These are phyloP conservation scores for Mycena vitilis DNA, from an alignment of 768 basidiomycete species.

Conservation along the genomic window DNA sequence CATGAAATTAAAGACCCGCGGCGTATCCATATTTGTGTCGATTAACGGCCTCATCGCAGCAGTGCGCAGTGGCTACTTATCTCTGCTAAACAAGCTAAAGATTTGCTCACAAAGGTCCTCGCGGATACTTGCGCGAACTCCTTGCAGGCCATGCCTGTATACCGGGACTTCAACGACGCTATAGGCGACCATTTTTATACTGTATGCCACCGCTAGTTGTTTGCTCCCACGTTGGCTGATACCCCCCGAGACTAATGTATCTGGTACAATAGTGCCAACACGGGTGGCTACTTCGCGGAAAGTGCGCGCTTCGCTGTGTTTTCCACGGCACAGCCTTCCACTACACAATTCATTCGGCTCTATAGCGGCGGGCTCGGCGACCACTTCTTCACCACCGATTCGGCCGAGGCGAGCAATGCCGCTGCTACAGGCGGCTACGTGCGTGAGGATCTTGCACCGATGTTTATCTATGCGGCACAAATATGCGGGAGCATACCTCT, in stretches of 20 bases:
- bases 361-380: not conserved
- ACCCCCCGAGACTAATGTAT: not conserved
- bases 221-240: not conserved
- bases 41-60: too few relatives aligned
- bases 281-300: not conserved
- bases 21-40: too few relatives aligned
- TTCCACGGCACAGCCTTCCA: not conserved
- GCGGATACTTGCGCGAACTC: not conserved
- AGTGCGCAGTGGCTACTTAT: too few relatives aligned
- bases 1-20: too few relatives aligned
- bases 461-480: slow-evolving; percentile 24
- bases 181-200: slow-evolving; percentile 6
- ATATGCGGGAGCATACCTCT: slow-evolving; percentile 27
- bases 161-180: not conserved
- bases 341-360: not conserved
- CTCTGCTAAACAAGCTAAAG: not conserved
- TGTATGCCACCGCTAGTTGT: not conserved
- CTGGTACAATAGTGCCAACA: not conserved
- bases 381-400: slow-evolving; percentile 9
- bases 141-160: not conserved
- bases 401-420: not conserved
- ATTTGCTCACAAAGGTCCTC: not conserved
- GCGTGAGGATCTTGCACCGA: slow-evolving; percentile 1
- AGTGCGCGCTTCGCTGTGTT: slow-evolving; percentile 3
- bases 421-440: not conserved